Evolutionary conservation across 768 basidiomycete species (phyloP).

Genomic region (Boletus rubroflammeus): DNA sequence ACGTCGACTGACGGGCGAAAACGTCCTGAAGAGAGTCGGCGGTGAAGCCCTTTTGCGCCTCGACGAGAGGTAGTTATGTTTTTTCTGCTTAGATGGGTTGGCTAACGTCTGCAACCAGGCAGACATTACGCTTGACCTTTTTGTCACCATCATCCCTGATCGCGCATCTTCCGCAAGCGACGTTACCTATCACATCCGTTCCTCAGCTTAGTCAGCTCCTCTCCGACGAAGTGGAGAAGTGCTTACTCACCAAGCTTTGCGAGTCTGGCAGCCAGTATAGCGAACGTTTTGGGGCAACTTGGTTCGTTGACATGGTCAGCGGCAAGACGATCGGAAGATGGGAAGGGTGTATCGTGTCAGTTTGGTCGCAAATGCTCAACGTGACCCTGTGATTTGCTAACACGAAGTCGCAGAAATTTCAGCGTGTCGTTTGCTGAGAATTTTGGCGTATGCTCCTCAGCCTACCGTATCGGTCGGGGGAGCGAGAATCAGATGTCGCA

Average conservation of each 20-base stretch:
- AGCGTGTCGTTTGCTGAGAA: conserved; percentile 51
- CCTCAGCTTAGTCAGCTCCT: conserved; percentile 74
- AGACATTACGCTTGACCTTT: conserved; percentile 73
- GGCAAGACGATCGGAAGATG: conserved; percentile 66
- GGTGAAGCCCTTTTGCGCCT: conserved; percentile 75
- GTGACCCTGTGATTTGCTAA: conserved; percentile 6
- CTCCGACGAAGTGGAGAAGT: conserved; percentile 71
- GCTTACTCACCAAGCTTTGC: conserved; percentile 65
- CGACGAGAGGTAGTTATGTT: conserved; percentile 50
- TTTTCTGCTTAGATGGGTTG: background rate
- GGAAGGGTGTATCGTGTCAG: conserved; percentile 76
- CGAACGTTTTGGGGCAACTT: conserved; percentile 50
- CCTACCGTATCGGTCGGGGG: conserved; percentile 46
- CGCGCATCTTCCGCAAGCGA: conserved; percentile 81
- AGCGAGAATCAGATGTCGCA: conserved; percentile 40
- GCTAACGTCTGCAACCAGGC: conserved; percentile 38
- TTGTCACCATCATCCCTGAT: conserved; percentile 69
- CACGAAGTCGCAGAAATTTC: conserved; percentile 51
- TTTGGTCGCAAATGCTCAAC: conserved; percentile 11
- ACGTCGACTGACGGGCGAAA: conserved; percentile 40
- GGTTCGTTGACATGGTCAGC: conserved; percentile 74
- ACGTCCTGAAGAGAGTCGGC: conserved; percentile 43
- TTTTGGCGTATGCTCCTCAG: conserved; percentile 53
- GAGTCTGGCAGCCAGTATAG: conserved; percentile 59
- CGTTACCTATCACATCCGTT: conserved; percentile 66